These are phyloP conservation scores for Trametes elegans DNA, from an alignment of 768 basidiomycete genomes.

Conservation along the genomic window DNA sequence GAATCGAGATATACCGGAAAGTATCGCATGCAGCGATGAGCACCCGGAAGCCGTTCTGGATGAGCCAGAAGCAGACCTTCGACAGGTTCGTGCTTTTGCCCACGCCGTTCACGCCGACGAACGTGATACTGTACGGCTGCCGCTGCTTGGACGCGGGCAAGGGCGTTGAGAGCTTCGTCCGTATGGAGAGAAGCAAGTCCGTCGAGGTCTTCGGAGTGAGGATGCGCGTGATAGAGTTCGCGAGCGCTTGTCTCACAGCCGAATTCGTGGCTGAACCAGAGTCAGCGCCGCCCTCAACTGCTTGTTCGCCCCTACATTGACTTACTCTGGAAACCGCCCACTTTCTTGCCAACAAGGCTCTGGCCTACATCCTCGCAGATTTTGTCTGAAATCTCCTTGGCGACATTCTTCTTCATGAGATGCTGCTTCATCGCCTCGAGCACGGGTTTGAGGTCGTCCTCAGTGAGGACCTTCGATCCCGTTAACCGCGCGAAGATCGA, in stretches of 20 bases:
- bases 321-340: slow-evolving; percentile 85
- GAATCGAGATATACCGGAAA: slow-evolving; percentile 59
- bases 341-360: slow-evolving; percentile 84
- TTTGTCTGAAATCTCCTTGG: slow-evolving; percentile 91
- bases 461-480: slow-evolving; percentile 78
- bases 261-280: slow-evolving; percentile 66
- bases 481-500: slow-evolving; percentile 84
- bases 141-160: slow-evolving; percentile 74
- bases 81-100: slow-evolving; percentile 98
- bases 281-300: no score
- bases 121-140: slow-evolving; percentile 88
- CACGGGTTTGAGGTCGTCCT: slow-evolving; percentile 83
- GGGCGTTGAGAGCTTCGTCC: slow-evolving; percentile 78
- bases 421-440: slow-evolving; percentile 95
- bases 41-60: slow-evolving; percentile 91
- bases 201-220: slow-evolving; percentile 96
- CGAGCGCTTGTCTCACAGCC: slow-evolving; percentile 80
- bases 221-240: slow-evolving; percentile 86
- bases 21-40: slow-evolving; percentile 99
- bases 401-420: slow-evolving; percentile 98
- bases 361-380: slow-evolving; percentile 94
- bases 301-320: no score
- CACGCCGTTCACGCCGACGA: slow-evolving; percentile 98
- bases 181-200: slow-evolving; percentile 91
- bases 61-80: slow-evolving; percentile 98